Evolutionary conservation across 768 basidiomycete species (phyloP), one percentile per base, ranked within the genome.

Genomic region (Daedaleopsis sinensis): DNA sequence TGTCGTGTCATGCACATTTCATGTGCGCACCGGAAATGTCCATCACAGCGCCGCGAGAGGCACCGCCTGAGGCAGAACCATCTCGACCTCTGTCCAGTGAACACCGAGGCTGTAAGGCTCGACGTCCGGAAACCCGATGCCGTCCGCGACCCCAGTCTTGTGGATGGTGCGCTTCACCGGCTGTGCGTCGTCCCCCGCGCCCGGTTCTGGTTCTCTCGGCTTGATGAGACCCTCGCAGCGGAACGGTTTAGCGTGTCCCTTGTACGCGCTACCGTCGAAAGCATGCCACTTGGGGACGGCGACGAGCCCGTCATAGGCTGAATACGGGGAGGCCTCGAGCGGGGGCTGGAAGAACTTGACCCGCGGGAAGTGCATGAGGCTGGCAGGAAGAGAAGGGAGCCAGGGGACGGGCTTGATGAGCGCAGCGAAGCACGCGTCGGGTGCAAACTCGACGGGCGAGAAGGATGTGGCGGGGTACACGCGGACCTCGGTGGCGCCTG

Each of bases 261-360:
- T 52, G 19, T 51, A 44, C 8, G 38, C 38, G 36, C 37, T 50
- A 19, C 37, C 37, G 36, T 64, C 62, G 8, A 64, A 16, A 2
- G 48, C 23, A 16, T 59, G 62, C 62, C 62, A 64, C 21, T 52
- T 55, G 5, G 54, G 24, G 16, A 38, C 44, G 1, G 49, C 55
- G 36, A 59, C 58, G 7, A 64, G 62, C 5, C 62, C 62, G 12
- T 56, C 58, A 15, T 7, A 19, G 2, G 54, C 36, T 2, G 50
- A 13, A 10, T 59, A 39, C 0, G 42, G 9, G 7, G 58, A 59
- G 2, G 58, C 16, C 19, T 64, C 58, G 4, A 64, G 46, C 9
- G 62, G 62, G 2, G 62, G 62, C 50, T 64, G 62, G 38, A 55
- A 64, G 10, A 64, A 58, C 51, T 38, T 59, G 21, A 64, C 58